Percentiles rank a stretch among this genome's conserved stretches.
These are phyloP conservation scores for Casaregolazyma suthepensis DNA, from an alignment of 1,139 yeast species.

Conservation along the genomic window DNA sequence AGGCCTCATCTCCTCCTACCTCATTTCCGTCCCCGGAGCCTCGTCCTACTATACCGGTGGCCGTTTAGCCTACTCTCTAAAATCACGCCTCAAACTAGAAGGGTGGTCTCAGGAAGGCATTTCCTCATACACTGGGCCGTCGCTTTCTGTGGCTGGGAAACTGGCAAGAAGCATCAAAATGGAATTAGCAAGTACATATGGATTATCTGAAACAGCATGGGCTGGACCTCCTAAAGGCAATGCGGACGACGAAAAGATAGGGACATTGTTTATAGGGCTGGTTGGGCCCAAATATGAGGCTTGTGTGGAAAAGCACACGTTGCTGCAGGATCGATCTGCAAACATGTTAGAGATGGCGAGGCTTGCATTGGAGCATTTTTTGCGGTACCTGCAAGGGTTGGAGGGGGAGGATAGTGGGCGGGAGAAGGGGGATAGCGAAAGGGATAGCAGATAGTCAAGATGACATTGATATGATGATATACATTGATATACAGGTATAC, in stretches of 20 bases:
- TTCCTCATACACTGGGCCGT: constrained; percentile 69
- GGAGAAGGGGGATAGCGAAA: not conserved
- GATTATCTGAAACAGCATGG: constrained; percentile 79
- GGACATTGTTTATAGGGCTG: constrained; percentile 66
- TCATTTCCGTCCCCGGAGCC: constrained; percentile 81
- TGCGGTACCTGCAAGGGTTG: constrained; percentile 24
- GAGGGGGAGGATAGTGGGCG: not conserved
- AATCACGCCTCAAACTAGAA: constrained; percentile 63
- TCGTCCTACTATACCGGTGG: constrained; percentile 80
- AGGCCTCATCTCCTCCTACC: constrained; percentile 71
- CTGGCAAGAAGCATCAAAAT: constrained; percentile 72
- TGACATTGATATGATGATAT: too few relatives aligned
- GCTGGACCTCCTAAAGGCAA: constrained; percentile 60
- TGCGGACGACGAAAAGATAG: constrained; percentile 37
- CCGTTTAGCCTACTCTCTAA: constrained; percentile 68
- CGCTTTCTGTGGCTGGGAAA: constrained; percentile 66
- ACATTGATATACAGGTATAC: too few relatives aligned
- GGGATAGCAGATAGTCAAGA: not conserved
- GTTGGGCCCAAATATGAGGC: constrained; percentile 58
- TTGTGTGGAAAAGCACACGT: constrained; percentile 46
- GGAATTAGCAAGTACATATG: constrained; percentile 77
- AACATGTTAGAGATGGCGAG: constrained; percentile 76
- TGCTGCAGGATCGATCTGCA: constrained; percentile 44
- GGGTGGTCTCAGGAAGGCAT: constrained; percentile 78
- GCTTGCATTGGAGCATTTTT: constrained; percentile 55